These are phyloP conservation scores for Fusarium mexicanum DNA, from an alignment of 2,329 filamentous ascomycete genomes.

Conservation along the genomic window DNA sequence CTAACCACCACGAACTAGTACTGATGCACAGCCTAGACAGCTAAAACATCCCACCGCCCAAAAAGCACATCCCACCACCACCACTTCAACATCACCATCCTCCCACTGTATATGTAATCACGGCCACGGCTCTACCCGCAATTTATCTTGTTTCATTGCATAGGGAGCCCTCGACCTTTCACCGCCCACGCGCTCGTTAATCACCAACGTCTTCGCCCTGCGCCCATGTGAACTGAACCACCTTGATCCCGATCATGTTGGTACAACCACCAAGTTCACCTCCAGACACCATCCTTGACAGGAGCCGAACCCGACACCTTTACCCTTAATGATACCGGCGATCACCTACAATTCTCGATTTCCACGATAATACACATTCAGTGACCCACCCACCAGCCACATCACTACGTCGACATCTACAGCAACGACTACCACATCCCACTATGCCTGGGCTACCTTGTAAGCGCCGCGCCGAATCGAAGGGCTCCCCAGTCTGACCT, in stretches of 20 bases:
- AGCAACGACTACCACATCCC: constrained; percentile 22
- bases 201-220: constrained; percentile 28
- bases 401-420: neutral
- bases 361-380: constrained; percentile 13
- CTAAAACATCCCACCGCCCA: constrained; percentile 38
- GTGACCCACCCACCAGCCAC: constrained; percentile 2
- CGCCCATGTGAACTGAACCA: constrained; percentile 48
- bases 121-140: neutral
- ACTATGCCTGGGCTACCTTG: constrained; percentile 68
- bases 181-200: neutral
- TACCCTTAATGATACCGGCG: constrained; percentile 58
- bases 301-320: constrained; percentile 48
- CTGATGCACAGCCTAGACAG: neutral
- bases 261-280: constrained; percentile 48
- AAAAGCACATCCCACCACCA: constrained; percentile 15
- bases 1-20: neutral
- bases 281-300: constrained; percentile 49
- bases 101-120: constrained; percentile 25
- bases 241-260: constrained; percentile 53
- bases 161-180: neutral
- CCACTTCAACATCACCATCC: constrained; percentile 3
- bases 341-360: constrained; percentile 18
- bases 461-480: constrained; percentile 48
- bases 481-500: constrained; percentile 25
- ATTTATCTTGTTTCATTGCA: neutral